Base-by-base conservation (phyloP, 78 protist species). In the Pelomyxa schiedti region DNA sequence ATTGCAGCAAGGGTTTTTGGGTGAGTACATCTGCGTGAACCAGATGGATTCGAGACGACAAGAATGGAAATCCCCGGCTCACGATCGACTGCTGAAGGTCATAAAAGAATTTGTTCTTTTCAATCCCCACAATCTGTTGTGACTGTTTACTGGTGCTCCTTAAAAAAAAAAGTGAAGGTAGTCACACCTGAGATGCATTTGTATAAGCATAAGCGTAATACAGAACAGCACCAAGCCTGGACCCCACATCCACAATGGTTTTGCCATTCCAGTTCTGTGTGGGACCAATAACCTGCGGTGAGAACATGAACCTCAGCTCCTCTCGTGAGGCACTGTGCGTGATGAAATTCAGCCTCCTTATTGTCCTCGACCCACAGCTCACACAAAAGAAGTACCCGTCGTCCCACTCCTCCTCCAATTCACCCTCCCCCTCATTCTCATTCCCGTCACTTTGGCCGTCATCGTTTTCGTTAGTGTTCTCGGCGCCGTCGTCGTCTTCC, bases 201-300 rank as follows among this genome's bases (percentile, higher is more conserved):
- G 22, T 1, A 32, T 4, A 1, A 6, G 0, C 28, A 24, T 4
- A 30, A n/a, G 43, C 73, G 8, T 36, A 30, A 9, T 0, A 8
- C 22, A 69, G 47, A 28, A 69, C 73, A 0, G 42, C 42, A 35
- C 73, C 73, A 35, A 69, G 73, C 9, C 73, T 36, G 1, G 73
- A 69, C 28, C 73, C 73, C 22, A 69, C 73, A 9, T 69, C 73
- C 32, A 47, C 58, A 16, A 47, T 16, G 5, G 36, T 66, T 22
- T 39, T 9, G 32, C 58, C 58, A 16, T 16, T 16, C 58, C 16
- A 16, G 58, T 47, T 47, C 58, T 47, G 32, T 16, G 58, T 16
- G 32, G 58, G 32, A 16, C 58, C 58, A 16, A 47, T 16, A 22
- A 66, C n/a, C 52, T 1, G 7, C 70, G 1, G 3, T n/a, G 52